A percentile compares a stretch with the other conserved stretches of the same genome.
Conservation (phyloP, 148 eudicot species). For the Spergularia bocconei region DNA sequence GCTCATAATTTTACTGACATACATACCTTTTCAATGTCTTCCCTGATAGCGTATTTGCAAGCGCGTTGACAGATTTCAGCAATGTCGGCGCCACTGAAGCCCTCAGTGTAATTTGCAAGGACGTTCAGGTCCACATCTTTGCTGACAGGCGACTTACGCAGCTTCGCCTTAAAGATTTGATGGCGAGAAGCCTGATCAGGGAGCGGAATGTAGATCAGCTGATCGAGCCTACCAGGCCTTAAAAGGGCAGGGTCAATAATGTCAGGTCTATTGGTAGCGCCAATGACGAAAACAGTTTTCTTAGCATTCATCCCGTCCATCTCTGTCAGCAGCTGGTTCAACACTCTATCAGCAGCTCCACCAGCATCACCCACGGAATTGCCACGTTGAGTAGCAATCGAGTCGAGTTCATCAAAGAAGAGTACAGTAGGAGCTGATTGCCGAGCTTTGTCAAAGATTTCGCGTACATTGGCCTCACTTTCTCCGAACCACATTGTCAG, state of each 20-base stretch:
- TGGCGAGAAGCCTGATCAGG: conserved; percentile 54
- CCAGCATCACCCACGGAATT: conserved; percentile 50
- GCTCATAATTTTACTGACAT: background rate
- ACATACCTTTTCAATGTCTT: conserved; percentile 51
- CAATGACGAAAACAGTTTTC: conserved; percentile 45
- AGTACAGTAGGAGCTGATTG: conserved; percentile 54
- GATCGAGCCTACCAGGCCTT: conserved; percentile 58
- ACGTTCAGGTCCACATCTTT: conserved; percentile 50
- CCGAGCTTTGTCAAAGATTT: conserved; percentile 60
- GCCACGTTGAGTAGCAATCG: conserved; percentile 63
- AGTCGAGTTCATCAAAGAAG: conserved; percentile 55
- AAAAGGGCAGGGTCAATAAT: conserved; percentile 56
- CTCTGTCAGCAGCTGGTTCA: conserved; percentile 54
- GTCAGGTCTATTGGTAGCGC: conserved; percentile 51
- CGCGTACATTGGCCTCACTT: conserved; percentile 58
- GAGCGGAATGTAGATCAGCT: conserved; percentile 53
- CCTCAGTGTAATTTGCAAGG: conserved; percentile 50
- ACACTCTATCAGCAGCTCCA: conserved; percentile 55
- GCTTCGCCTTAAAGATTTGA: conserved; percentile 47
- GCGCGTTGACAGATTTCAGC: conserved; percentile 54
- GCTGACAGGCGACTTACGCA: conserved; percentile 48
- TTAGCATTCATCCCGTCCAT: conserved; percentile 61
- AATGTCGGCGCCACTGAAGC: conserved; percentile 51
- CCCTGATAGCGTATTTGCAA: conserved; percentile 55
- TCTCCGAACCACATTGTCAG: conserved; percentile 66